Conservation (phyloP, 805 yeast species). For the Wickerhamomyces bovis region DNA sequence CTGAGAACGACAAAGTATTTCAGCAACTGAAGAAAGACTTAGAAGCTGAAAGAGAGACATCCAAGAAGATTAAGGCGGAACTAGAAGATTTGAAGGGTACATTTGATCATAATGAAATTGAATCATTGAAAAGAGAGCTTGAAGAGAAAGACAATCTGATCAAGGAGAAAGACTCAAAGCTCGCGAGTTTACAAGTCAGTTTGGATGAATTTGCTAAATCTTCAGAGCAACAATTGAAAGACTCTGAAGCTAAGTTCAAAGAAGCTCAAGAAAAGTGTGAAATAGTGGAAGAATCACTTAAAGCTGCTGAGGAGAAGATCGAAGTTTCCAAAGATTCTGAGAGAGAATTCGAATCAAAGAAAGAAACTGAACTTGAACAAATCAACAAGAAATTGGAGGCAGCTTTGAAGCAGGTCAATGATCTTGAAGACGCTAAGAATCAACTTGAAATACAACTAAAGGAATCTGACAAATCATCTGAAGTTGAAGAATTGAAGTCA, state of each 20-base stretch:
- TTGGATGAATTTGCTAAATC: not conserved
- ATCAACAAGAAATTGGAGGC: not conserved
- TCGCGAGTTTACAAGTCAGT: not conserved
- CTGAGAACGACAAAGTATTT: not conserved
- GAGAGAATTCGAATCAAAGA: not conserved
- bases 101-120: not conserved
- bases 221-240: not conserved
- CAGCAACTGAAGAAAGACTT: not conserved
- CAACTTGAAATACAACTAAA: not conserved
- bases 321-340: not conserved
- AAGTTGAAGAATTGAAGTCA: slow-evolving; percentile 6
- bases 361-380: not conserved
- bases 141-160: not conserved
- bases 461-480: slow-evolving; percentile 2
- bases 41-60: not conserved
- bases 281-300: not conserved
- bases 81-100: not conserved
- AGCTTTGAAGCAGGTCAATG: not conserved
- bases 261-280: not conserved
- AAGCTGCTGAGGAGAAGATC: not conserved
- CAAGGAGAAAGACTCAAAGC: not conserved
- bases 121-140: slow-evolving; percentile 3
- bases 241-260: not conserved
- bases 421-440: not conserved
- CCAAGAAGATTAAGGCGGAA: not conserved